Evolutionary conservation across 1,284 basidiomycete species (phyloP).

Genomic region (Melampsora larici-populina): DNA sequence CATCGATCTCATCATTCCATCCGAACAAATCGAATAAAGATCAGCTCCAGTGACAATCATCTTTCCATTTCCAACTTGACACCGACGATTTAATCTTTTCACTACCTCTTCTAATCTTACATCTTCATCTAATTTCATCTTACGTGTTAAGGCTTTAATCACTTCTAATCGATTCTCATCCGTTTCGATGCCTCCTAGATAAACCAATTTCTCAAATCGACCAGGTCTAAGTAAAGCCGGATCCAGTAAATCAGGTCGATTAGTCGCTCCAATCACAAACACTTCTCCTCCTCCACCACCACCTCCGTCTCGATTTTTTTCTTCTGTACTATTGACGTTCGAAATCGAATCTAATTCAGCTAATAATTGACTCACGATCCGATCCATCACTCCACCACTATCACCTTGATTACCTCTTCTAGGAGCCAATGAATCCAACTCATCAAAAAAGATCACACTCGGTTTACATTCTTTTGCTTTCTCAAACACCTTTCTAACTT

Average conservation of each 20-base stretch:
- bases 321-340: background rate
- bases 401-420: slow-evolving; percentile 58
- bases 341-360: slow-evolving; percentile 58
- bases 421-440: slow-evolving; percentile 57
- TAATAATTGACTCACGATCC: slow-evolving; percentile 56
- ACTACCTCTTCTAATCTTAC: slow-evolving; percentile 69
- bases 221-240: slow-evolving; percentile 56
- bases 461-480: slow-evolving; percentile 57
- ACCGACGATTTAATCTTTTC: slow-evolving; percentile 56
- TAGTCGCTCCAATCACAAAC: slow-evolving; percentile 58
- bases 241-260: slow-evolving; percentile 57
- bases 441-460: slow-evolving; percentile 58
- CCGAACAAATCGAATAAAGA: slow-evolving; percentile 94
- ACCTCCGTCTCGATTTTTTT: slow-evolving; percentile 46
- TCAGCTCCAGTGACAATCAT: slow-evolving; percentile 80
- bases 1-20: slow-evolving; percentile 94
- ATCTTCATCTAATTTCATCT: slow-evolving; percentile 75
- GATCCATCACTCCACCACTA: slow-evolving; percentile 58
- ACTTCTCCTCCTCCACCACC: slow-evolving; percentile 56
- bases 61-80: no score
- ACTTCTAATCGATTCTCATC: slow-evolving; percentile 84
- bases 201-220: slow-evolving; percentile 97
- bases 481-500: slow-evolving; percentile 57
- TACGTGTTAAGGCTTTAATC: slow-evolving; percentile 82
- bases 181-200: slow-evolving; percentile 85